Conservation (phyloP, 441 rosid species). For the Corymbia citriodora region DNA sequence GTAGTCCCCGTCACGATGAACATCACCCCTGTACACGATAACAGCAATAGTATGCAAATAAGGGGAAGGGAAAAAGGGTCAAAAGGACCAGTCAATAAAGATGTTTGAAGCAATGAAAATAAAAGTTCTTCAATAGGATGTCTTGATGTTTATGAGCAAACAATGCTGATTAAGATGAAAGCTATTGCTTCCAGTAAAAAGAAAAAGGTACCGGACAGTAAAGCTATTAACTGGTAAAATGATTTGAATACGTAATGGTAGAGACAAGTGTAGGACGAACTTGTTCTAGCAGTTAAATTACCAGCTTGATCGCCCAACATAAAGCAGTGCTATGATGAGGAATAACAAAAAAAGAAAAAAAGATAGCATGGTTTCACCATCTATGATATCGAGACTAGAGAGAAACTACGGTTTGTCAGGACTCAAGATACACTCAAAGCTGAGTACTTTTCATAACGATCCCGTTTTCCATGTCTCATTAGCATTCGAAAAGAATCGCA, state of each 20-base stretch:
- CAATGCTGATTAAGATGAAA: neutral
- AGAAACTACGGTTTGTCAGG: neutral
- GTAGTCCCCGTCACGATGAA: conserved; percentile 87
- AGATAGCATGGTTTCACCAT: neutral
- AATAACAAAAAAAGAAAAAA: neutral
- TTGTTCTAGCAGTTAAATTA: neutral
- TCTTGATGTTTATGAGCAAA: neutral
- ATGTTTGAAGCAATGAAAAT: neutral
- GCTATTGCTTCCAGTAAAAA: neutral
- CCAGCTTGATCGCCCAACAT: neutral
- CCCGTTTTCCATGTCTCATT: neutral
- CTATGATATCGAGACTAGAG: neutral
- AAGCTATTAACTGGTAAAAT: neutral
- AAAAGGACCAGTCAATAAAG: neutral
- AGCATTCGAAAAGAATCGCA: neutral
- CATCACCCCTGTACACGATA: conserved; percentile 38
- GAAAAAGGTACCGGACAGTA: neutral
- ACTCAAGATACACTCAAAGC: neutral
- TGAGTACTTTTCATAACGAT: neutral
- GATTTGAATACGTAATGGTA: neutral
- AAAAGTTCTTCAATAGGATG: neutral
- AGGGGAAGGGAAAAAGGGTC: neutral
- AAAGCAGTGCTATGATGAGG: neutral
- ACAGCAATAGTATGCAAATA: neutral
- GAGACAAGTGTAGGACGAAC: neutral